Evolutionary conservation across 495 filamentous ascomycete species (phyloP), one percentile per base, ranked within the genome.

Genomic region (Penicillium goetzii): DNA sequence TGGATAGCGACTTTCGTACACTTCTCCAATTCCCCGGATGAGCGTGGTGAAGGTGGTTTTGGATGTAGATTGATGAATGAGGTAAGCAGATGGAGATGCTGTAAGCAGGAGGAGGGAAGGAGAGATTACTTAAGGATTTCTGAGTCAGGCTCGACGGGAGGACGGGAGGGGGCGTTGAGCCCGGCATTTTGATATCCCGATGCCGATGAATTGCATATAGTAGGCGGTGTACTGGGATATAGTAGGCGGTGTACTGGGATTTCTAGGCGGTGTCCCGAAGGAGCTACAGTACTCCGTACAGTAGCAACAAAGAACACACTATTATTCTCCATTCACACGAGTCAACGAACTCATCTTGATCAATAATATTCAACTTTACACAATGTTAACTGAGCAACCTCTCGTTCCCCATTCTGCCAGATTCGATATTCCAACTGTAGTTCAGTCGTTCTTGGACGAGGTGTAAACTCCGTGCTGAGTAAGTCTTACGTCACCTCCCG

Each of bases 61-160:
- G 57, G 59, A 38, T 62, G 60, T 53, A 30, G 62, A 66, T 8
- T 6, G 60, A 58, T 62, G 67, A 72, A 78, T 80, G 78, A 80
- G 78, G 78, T 80, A 80, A 80, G 76, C 76, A 76, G 68, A 63
- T 60, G 59, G 45, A 53, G 66, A 69, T 70, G 65, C 64, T 67
- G 65, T 73, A 70, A 73, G 69, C 68, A 65, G 64, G 52, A 56
- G 62, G 40, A 52, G 50, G 50, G n/a, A 32, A n/a, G 26, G 30
- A 63, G 58, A 55, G 67, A 66, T 73, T 75, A 73, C 61, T 68
- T 71, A 67, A 72, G 68, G 62, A 50, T 47, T 50, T 45, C 60
- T 56, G 59, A 65, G 62, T 54, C 52, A 57, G 41, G 45, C 21
- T 14, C 9, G 21, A 38, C 38, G 62, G 63, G 40, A 8, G 12